These are phyloP conservation scores for Vitis labrusca DNA, from an alignment of 164 flowering plant species.

Conservation along the genomic window DNA sequence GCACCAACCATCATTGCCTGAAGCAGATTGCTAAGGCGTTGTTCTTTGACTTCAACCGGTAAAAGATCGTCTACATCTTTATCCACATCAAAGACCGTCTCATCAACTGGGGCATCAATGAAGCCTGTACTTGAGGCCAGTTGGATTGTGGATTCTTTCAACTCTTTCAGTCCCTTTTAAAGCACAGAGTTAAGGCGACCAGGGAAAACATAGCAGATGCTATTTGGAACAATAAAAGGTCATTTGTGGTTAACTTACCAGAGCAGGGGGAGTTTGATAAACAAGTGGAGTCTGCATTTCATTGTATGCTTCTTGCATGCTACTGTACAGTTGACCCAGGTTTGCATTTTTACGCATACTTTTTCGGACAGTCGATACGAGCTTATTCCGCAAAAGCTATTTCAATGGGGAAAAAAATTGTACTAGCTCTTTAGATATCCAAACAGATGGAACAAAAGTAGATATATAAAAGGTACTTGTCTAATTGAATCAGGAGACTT, in stretches of 20 bases:
- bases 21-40: constrained; percentile 87
- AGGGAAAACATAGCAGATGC: neutral
- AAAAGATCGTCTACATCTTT: constrained; percentile 89
- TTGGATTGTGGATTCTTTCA: constrained; percentile 82
- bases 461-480: neutral
- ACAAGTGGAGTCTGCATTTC: constrained; percentile 94
- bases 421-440: neutral
- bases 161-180: constrained; percentile 75
- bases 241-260: constrained; percentile 38
- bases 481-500: neutral
- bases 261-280: constrained; percentile 64
- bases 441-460: constrained; percentile 1
- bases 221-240: neutral
- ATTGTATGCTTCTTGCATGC: constrained; percentile 86
- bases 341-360: constrained; percentile 69
- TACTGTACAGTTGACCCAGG: constrained; percentile 74
- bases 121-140: constrained; percentile 70
- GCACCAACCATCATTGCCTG: constrained; percentile 86
- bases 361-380: constrained; percentile 75
- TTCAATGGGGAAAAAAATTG: neutral
- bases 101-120: constrained; percentile 87
- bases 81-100: constrained; percentile 82
- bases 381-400: constrained; percentile 85
- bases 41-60: constrained; percentile 94
- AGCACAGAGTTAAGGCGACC: constrained; percentile 7